Conservation (phyloP, 2,329 filamentous ascomycete genomes). For the Talaromyces amestolkiae region DNA sequence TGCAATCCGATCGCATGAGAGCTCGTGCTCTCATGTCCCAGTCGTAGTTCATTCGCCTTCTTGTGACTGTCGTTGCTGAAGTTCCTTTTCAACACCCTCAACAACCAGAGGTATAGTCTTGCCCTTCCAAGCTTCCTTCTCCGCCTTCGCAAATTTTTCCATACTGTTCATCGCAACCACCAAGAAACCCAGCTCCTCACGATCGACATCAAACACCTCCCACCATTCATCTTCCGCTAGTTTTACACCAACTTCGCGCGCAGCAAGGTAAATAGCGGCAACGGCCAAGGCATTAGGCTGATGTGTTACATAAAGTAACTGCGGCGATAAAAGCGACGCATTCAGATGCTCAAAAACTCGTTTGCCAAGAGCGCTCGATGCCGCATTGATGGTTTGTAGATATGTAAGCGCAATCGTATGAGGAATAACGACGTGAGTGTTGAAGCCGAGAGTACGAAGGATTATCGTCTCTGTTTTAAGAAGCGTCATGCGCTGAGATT, state of each 20-base stretch:
- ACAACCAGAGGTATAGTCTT: constrained; percentile 58
- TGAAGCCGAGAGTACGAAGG: constrained; percentile 72
- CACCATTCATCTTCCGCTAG: constrained; percentile 88
- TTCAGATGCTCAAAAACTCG: constrained; percentile 78
- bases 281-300: constrained; percentile 83
- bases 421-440: constrained; percentile 80
- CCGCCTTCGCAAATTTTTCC: constrained; percentile 64
- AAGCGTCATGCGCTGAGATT: constrained; percentile 61
- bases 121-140: constrained; percentile 57
- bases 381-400: constrained; percentile 79
- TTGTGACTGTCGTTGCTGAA: constrained; percentile 52
- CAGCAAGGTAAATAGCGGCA: constrained; percentile 86
- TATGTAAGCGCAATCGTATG: constrained; percentile 88
- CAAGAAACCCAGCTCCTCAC: constrained; percentile 90
- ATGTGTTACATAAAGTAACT: constrained; percentile 86
- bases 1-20: background rate
- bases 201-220: constrained; percentile 95
- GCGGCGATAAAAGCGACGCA: constrained; percentile 77
- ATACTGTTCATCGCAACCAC: constrained; percentile 82
- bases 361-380: constrained; percentile 57
- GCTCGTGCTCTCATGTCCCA: background rate
- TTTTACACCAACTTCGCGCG: constrained; percentile 70
- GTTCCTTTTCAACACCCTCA: constrained; percentile 57
- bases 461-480: constrained; percentile 75
- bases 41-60: constrained; percentile 37